Base-by-base conservation (phyloP, 2,329 filamentous ascomycete species). In the Dactylonectria macrodidyma region DNA sequence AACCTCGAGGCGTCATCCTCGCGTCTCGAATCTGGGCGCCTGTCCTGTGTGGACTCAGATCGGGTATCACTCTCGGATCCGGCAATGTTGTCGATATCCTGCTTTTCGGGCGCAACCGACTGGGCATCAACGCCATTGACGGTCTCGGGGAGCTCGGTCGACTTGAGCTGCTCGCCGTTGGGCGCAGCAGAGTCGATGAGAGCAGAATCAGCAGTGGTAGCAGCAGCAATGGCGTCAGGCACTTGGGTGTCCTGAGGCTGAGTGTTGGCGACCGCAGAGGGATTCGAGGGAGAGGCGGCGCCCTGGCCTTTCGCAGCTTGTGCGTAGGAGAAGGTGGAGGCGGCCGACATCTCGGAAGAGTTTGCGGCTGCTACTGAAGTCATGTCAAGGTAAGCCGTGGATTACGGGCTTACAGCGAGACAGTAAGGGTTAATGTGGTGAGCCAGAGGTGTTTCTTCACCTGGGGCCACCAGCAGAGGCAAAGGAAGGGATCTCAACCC, bases 291-390 rank as follows among this genome's bases (percentile, higher is more conserved):
- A 70, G 76, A 76, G 61, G 76, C 67, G 62, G 79, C 69, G 71
- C 88, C 84, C 76, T 92, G 89, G 78, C 95, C 94, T 82, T 96
- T 96, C 67, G 95, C 95, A 78, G 95, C 95, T 87, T 97, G 95
- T 77, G 95, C 95, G 82, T 98, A 98, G 67, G 95, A 98, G 80
- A 98, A 97, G 38, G 89, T 86, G 69, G 89, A 86, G 70, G 88
- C 76, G 66, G 81, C 81, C 71, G 87, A 87, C 88, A 89, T 90
- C 67, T 81, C 77, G 73, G 72, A 76, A 64, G 73, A 74, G 64
- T 73, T 75, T 58, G 73, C 65, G 61, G 73, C 69, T 48, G 73
- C 72, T 72, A 75, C 71, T 66, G 75, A 74, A 67, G 73, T 73
- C 75, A 78, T 75, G 72, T 73, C 70, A 77, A 75, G 55, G 63